These are phyloP conservation scores for Microthlaspi erraticum DNA, from an alignment of 345 rosid genomes.

Conservation along the genomic window DNA sequence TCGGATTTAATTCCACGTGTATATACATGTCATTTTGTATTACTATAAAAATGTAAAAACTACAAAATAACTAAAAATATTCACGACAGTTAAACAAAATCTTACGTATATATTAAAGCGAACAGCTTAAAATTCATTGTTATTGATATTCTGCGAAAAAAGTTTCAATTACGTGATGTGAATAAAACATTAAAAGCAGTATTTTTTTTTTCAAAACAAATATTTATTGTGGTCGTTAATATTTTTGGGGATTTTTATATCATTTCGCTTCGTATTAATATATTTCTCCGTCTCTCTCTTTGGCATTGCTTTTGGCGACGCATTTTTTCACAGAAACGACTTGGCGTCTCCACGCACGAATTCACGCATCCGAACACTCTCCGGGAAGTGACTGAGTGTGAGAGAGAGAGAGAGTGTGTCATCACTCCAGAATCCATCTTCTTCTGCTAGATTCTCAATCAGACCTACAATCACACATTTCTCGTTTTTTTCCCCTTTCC, in stretches of 20 bases:
- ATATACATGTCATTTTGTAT: too few relatives aligned
- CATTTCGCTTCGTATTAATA: too few relatives aligned
- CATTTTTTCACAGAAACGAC: not conserved
- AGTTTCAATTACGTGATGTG: too few relatives aligned
- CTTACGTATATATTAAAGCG: too few relatives aligned
- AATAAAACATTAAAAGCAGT: too few relatives aligned
- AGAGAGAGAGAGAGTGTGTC: not conserved
- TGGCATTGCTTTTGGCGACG: constrained; percentile 2
- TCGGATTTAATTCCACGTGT: too few relatives aligned
- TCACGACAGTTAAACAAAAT: too few relatives aligned
- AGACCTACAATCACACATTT: not conserved
- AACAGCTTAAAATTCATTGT: too few relatives aligned
- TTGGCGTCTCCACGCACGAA: constrained; percentile 11
- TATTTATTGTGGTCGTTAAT: not conserved
- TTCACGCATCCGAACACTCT: constrained; percentile 12
- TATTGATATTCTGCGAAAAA: too few relatives aligned
- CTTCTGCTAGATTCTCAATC: constrained; percentile 30
- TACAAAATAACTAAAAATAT: too few relatives aligned
- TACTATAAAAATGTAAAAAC: too few relatives aligned
- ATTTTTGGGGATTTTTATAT: constrained; percentile 1
- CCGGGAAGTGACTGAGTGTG: not conserved
- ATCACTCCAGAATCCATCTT: constrained; percentile 25
- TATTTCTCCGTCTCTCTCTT: not conserved
- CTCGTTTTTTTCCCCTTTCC: not conserved
- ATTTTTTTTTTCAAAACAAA: too few relatives aligned